Evolutionary conservation across 139 green algal species (phyloP).

Genomic region (Zygnema cylindricum): DNA sequence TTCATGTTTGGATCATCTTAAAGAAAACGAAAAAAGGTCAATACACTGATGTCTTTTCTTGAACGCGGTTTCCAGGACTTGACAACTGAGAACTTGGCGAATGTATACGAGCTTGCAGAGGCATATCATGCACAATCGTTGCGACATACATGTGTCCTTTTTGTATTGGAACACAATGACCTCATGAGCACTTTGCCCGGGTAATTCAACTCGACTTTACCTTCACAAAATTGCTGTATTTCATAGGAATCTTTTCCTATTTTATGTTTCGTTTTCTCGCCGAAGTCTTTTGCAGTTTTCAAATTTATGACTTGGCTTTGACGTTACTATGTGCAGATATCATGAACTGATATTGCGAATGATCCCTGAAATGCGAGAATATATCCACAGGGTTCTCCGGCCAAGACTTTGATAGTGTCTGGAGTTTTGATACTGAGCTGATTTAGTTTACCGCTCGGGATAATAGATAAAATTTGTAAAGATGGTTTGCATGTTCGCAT

Average conservation of each 20-base stretch:
- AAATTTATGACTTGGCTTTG: too few relatives aligned
- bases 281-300: too few relatives aligned
- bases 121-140: constrained; percentile 82
- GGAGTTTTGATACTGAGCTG: too few relatives aligned
- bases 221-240: neutral
- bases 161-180: constrained; percentile 81
- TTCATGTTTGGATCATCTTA: too few relatives aligned
- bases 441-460: too few relatives aligned
- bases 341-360: constrained; percentile 37
- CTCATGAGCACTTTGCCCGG: constrained; percentile 62
- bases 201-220: constrained; percentile 24
- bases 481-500: too few relatives aligned
- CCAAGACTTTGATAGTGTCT: constrained; percentile 22
- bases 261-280: too few relatives aligned
- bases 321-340: constrained; percentile 49
- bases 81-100: constrained; percentile 78
- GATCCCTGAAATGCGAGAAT: constrained; percentile 54
- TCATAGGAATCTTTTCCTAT: too few relatives aligned
- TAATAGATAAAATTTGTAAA: too few relatives aligned
- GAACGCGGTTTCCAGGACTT: constrained; percentile 65
- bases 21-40: too few relatives aligned
- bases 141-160: constrained; percentile 81
- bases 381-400: constrained; percentile 49
- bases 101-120: constrained; percentile 84
- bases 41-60: neutral